Evolutionary conservation across 2,329 filamentous ascomycete species (phyloP).

Genomic region (Incumbomyces lentus): DNA sequence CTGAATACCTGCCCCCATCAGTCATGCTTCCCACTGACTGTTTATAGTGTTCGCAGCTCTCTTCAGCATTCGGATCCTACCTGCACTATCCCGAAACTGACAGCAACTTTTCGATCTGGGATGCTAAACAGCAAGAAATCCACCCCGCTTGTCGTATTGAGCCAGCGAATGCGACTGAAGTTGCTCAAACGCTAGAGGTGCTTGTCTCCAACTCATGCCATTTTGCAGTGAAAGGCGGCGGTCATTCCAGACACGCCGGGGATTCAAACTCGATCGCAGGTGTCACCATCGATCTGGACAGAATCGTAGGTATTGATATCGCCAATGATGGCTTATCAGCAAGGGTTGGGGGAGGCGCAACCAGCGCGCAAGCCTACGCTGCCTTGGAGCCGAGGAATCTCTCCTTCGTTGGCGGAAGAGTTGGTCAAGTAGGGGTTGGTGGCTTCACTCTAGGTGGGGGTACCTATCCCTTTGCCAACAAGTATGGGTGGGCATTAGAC

Average conservation of each 20-base stretch:
- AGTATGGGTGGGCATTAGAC: conserved; percentile 19
- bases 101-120: conserved; percentile 8
- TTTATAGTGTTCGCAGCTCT: background rate
- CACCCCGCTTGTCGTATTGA: conserved; percentile 27
- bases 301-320: conserved; percentile 24
- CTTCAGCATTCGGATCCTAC: background rate
- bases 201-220: conserved; percentile 22
- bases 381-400: conserved; percentile 25
- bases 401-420: conserved; percentile 27
- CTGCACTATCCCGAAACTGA: conserved; percentile 3
- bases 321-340: conserved; percentile 22
- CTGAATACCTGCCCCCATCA: background rate
- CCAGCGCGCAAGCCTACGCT: conserved; percentile 28
- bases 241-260: conserved; percentile 47
- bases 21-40: background rate
- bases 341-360: conserved; percentile 26
- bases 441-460: conserved; percentile 23
- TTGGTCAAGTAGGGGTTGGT: conserved; percentile 21
- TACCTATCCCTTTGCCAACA: conserved; percentile 13
- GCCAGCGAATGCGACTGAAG: conserved; percentile 22
- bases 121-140: conserved; percentile 10
- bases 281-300: conserved; percentile 26
- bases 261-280: conserved; percentile 41
- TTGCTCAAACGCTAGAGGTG: conserved; percentile 24
- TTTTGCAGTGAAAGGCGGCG: conserved; percentile 49